Base-by-base conservation (phyloP, 129 eudicot species). In the Deinandra increscens region DNA sequence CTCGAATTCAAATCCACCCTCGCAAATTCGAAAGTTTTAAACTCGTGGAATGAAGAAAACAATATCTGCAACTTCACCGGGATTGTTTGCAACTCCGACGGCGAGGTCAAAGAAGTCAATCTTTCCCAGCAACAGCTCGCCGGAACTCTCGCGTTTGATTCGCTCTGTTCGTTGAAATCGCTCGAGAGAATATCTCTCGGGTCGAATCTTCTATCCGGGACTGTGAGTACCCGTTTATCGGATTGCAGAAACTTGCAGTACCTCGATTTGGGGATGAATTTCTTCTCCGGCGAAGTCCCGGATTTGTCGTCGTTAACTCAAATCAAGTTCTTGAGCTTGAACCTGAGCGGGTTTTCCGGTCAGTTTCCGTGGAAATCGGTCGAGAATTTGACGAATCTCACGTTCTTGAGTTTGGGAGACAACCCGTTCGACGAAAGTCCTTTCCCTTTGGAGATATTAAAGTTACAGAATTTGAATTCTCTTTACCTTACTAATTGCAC, bases 351-450 rank as follows among this genome's bases (percentile, higher is more conserved):
- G 34, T 75, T 85, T 49, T 64, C 87, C 5, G 85, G 91, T 2
- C 31, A 19, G 22, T 85, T 82, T 71, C 91, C 91, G n/a, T 85
- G 91, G 91, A 75, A 77, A 43, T 82, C 87, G 51, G 43, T 85
- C 22, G 74, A 42, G 65, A 77, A 82, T 66, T 85, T 80, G n/a
- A 70, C 79, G 19, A 29, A 15, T 13, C 79, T 85, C 2, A 71
- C 54, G 4, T 82, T 80, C 72, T 77, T 85, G 77, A 85, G 91
- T 60, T 60, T 82, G n/a, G 91, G 93, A 22, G 93, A 87, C 75
- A 84, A 87, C 70, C 60, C 46, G 4, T 81, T 87, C 43, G 83
- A 87, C 64, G 74, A 38, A 70, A 84, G 66, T 67, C 77, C 83
- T 1, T 87, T 87, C 64, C 93, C 93, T 48, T n/a, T 71, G 45